Evolutionary conservation across 2,329 filamentous ascomycete genomes (phyloP).

Genomic region (Uncinocarpus reesii): DNA sequence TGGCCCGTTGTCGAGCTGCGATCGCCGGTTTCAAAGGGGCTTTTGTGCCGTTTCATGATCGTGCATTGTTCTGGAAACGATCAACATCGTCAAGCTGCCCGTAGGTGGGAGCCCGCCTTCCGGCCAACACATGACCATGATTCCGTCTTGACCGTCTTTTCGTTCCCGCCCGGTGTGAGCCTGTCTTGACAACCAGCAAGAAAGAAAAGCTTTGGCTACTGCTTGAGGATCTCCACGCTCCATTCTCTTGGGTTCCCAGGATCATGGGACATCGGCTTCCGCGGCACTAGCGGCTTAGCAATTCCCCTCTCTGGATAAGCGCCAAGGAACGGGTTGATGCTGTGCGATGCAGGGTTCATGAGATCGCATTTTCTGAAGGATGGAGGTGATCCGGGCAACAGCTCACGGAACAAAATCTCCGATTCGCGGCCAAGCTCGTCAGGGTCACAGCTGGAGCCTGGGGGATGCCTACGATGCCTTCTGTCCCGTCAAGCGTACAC

Average conservation of each 20-base stretch:
- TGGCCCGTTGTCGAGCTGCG: too few species aligned
- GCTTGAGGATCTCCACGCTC: constrained; percentile 10
- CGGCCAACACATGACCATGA: background rate
- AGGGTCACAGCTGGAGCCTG: background rate
- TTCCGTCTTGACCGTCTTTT: background rate
- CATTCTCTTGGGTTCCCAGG: constrained; percentile 9
- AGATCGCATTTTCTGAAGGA: background rate
- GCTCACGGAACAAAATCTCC: background rate
- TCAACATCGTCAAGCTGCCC: too few species aligned
- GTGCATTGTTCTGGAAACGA: constrained; percentile 11
- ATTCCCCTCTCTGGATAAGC: constrained; percentile 1
- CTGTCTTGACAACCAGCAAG: background rate
- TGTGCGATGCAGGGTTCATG: background rate
- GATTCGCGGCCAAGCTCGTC: background rate
- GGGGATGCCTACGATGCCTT: background rate
- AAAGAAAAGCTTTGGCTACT: constrained; percentile 4
- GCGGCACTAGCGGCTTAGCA: constrained; percentile 8
- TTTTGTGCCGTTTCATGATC: background rate
- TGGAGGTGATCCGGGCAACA: background rate
- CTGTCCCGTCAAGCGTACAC: too few species aligned
- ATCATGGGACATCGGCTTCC: constrained; percentile 10
- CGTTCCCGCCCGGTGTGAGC: background rate
- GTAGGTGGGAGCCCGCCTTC: background rate
- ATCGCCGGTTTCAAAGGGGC: constrained; percentile 1
- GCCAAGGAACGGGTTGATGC: constrained; percentile 4